phyloP scores from a whole-genome alignment of 352 stramenopile species.

The Phytophthora vignae region DNA sequence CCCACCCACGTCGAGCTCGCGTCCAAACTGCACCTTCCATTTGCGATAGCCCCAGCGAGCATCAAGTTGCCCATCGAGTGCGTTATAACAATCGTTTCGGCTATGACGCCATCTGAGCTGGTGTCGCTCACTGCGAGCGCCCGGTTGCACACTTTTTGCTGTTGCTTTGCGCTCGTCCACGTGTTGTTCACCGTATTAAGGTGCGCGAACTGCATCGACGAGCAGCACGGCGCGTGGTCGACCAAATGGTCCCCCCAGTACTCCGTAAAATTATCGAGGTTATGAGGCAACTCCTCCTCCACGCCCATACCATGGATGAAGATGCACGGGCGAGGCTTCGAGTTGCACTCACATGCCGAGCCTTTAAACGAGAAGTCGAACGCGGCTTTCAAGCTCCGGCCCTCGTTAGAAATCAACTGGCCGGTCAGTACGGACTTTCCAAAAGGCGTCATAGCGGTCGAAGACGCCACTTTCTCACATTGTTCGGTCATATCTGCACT shows the following conservation, averaged over 20 bases:
- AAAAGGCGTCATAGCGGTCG: constrained; percentile 12
- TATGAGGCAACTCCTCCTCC: constrained; percentile 10
- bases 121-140: constrained; percentile 20
- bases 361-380: constrained; percentile 27
- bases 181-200: constrained; percentile 24
- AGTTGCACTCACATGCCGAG: constrained; percentile 27
- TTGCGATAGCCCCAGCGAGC: constrained; percentile 33
- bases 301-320: constrained; percentile 32
- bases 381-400: constrained; percentile 17
- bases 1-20: constrained; percentile 40
- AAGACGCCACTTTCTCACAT: neutral
- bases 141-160: constrained; percentile 31
- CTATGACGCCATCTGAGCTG: constrained; percentile 14
- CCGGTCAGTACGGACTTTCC: constrained; percentile 21
- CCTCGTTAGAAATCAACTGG: neutral
- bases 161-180: constrained; percentile 13
- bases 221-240: constrained; percentile 26
- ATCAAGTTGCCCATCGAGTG: constrained; percentile 37
- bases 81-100: constrained; percentile 29
- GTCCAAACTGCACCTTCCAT: constrained; percentile 25
- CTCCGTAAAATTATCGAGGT: constrained; percentile 14
- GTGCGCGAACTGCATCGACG: constrained; percentile 24
- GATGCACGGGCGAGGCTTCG: constrained; percentile 26
- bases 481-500: neutral
- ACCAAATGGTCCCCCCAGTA: constrained; percentile 32